Percentiles rank a stretch among this genome's conserved stretches.
phyloP scores from a whole-genome alignment of 208 protist genomes.

The Naegleria gruberi region DNA sequence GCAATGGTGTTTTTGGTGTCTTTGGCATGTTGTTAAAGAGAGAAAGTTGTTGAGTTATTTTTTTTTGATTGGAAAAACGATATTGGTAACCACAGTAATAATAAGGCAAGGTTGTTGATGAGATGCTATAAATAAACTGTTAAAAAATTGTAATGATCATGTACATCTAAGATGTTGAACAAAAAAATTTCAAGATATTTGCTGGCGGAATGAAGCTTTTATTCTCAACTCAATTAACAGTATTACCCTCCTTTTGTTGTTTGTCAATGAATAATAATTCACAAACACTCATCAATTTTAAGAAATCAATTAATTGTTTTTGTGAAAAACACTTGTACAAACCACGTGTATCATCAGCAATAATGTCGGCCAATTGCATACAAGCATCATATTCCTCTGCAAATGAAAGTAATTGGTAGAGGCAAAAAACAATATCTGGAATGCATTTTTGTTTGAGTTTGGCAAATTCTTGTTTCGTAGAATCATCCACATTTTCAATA shows the following conservation, averaged over 20 bases:
- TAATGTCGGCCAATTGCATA: not conserved
- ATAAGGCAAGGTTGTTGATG: too few relatives aligned
- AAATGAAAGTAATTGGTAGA: not conserved
- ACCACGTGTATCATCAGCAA: not conserved
- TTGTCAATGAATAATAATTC: not conserved
- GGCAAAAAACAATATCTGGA: not conserved
- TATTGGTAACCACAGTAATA: too few relatives aligned
- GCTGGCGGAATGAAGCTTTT: too few relatives aligned
- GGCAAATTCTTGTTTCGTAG: not conserved
- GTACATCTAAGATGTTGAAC: too few relatives aligned
- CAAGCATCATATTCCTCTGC: not conserved
- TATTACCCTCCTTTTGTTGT: not conserved
- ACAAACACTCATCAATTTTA: not conserved
- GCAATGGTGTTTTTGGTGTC: not conserved
- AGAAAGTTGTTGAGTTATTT: too few relatives aligned
- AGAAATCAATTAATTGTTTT: not conserved
- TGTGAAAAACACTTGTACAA: not conserved
- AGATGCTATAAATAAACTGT: too few relatives aligned
- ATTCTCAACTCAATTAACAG: too few relatives aligned
- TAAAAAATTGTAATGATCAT: too few relatives aligned
- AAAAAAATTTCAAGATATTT: too few relatives aligned
- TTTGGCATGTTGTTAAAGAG: too few relatives aligned
- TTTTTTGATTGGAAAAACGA: too few relatives aligned
- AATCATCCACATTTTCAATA: not conserved
- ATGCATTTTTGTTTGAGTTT: not conserved